A percentile compares a stretch with the other conserved stretches of the same genome.
Conservation (phyloP, 805 yeast genomes). For the Yarrowia sp. region DNA sequence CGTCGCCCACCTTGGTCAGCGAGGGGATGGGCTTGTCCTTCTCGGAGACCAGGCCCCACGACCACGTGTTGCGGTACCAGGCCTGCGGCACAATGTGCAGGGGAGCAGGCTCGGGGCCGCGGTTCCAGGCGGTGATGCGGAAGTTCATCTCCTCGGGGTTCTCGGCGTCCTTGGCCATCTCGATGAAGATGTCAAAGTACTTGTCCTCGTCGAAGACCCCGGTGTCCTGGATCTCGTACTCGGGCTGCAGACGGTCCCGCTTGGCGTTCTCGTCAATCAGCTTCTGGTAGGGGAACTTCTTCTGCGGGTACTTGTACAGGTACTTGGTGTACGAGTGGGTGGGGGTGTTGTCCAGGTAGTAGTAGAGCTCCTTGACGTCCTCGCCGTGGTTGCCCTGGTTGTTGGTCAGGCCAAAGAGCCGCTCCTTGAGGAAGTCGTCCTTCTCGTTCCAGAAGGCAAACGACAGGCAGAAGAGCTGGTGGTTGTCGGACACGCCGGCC, state of each 20-base stretch:
- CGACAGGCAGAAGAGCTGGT: constrained; percentile 71
- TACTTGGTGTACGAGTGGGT: constrained; percentile 91
- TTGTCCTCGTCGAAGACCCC: constrained; percentile 59
- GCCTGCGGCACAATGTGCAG: constrained; percentile 82
- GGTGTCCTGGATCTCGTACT: constrained; percentile 82
- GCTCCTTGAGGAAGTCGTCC: constrained; percentile 81
- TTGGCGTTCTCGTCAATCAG: constrained; percentile 64
- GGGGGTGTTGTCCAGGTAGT: constrained; percentile 87
- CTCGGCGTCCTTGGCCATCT: constrained; percentile 81
- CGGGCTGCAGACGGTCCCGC: constrained; percentile 65
- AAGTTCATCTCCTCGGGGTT: constrained; percentile 79
- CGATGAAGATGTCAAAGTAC: constrained; percentile 85
- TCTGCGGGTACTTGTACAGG: constrained; percentile 88
- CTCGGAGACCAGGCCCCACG: constrained; percentile 68
- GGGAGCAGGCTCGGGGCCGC: constrained; percentile 83
- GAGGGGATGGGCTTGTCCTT: constrained; percentile 42
- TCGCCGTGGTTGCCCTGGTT: constrained; percentile 96
- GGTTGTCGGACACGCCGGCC: constrained; percentile 84
- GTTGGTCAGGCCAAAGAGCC: constrained; percentile 83
- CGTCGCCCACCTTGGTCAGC: constrained; percentile 28
- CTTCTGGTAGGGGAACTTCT: constrained; percentile 75
- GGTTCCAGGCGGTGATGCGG: constrained; percentile 82
- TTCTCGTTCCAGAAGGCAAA: constrained; percentile 90
- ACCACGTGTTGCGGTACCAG: constrained; percentile 85
- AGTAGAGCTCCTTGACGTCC: constrained; percentile 69